Conservation (phyloP, 2,329 filamentous ascomycete species). For the Thyridium curvatum region DNA sequence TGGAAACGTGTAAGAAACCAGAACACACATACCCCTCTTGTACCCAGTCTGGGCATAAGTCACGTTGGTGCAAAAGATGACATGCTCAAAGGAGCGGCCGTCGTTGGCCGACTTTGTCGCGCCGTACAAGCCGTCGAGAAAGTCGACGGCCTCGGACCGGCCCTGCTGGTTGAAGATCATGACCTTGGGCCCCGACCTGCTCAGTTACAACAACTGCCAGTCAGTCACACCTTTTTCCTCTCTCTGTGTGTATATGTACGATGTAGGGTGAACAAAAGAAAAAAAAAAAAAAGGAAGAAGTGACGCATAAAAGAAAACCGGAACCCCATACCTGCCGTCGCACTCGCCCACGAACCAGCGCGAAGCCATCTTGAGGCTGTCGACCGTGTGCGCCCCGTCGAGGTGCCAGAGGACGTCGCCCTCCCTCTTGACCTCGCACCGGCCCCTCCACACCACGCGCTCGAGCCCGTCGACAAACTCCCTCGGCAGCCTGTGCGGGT, state of each 20-base stretch:
- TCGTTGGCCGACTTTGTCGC: conserved; percentile 25
- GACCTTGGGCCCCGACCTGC: conserved; percentile 23
- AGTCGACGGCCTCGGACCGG: conserved; percentile 63
- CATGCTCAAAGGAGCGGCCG: conserved; percentile 56
- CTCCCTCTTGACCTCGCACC: conserved; percentile 60
- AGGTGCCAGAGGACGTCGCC: conserved; percentile 65
- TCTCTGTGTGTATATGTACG: too few relatives aligned
- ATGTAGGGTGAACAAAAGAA: conserved; percentile 11
- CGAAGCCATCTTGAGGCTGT: conserved; percentile 72
- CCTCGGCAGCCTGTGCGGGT: conserved; percentile 30
- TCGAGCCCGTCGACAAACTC: conserved; percentile 61
- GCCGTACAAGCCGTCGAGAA: conserved; percentile 46
- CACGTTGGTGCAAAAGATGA: conserved; percentile 37
- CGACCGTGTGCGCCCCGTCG: conserved; percentile 82
- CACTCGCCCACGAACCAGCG: conserved; percentile 62
- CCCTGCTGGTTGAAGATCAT: conserved; percentile 94
- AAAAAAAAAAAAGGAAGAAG: not conserved
- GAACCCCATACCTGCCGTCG: conserved; percentile 10
- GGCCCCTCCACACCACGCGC: conserved; percentile 62
- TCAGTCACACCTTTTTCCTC: too few relatives aligned
- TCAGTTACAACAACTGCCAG: not conserved
- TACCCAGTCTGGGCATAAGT: conserved; percentile 44
- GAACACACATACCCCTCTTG: conserved; percentile 30
- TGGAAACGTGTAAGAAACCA: not conserved
- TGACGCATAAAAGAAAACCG: too few relatives aligned